These are phyloP conservation scores for Panus rudis DNA, from an alignment of 768 basidiomycete species.

Conservation along the genomic window DNA sequence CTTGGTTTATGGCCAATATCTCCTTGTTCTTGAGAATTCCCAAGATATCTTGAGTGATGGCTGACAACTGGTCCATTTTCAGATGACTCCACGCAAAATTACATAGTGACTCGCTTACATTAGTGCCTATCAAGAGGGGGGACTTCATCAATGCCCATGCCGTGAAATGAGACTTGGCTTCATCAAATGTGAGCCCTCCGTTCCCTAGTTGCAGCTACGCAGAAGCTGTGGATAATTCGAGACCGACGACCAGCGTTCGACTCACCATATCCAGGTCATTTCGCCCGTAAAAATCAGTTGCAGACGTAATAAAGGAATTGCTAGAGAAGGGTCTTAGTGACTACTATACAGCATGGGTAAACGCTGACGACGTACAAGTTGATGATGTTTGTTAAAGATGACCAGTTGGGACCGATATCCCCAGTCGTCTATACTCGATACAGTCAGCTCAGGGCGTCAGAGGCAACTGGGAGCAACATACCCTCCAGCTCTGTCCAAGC, in stretches of 20 bases:
- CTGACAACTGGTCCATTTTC: conserved; percentile 34
- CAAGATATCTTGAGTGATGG: conserved; percentile 42
- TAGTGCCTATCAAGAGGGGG: conserved; percentile 55
- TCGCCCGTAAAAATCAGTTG: conserved; percentile 60
- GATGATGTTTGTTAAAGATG: conserved; percentile 43
- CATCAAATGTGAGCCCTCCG: conserved; percentile 52
- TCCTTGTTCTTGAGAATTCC: conserved; percentile 56
- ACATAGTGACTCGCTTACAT: conserved; percentile 10
- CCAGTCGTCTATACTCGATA: conserved; percentile 16
- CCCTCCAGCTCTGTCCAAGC: conserved; percentile 63
- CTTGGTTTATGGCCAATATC: conserved; percentile 64
- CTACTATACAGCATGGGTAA: too few species aligned
- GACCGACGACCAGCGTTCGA: not conserved
- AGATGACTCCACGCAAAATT: not conserved
- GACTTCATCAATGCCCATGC: conserved; percentile 70
- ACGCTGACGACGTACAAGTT: conserved; percentile 35
- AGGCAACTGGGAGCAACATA: conserved; percentile 17
- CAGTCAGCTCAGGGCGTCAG: not conserved
- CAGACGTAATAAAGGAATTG: conserved; percentile 58
- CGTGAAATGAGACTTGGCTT: conserved; percentile 64
- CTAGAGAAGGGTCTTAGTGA: conserved; percentile 23
- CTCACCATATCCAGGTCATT: conserved; percentile 65
- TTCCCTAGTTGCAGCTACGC: conserved; percentile 36
- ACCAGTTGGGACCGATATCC: conserved; percentile 36
- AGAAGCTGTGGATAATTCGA: not conserved